Evolutionary conservation across 2,329 filamentous ascomycete species (phyloP).

Genomic region (Curvularia hawaiiensis): DNA sequence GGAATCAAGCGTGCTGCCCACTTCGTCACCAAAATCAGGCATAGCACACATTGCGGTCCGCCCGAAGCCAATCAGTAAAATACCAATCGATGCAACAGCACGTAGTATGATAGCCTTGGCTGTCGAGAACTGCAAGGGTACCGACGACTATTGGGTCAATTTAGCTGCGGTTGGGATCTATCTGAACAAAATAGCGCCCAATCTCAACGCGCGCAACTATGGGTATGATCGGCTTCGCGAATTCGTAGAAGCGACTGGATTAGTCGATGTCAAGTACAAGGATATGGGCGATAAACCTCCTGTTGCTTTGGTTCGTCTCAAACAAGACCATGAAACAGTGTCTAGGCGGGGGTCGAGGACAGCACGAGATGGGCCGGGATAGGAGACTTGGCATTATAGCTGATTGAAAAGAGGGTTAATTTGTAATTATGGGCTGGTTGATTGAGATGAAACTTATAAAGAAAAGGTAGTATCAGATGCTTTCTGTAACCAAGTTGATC

Average conservation of each 20-base stretch:
- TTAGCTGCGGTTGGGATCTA: constrained; percentile 31
- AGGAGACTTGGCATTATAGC: too few species aligned
- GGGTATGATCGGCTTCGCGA: constrained; percentile 20
- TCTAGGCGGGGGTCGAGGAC: background rate
- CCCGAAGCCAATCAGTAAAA: background rate
- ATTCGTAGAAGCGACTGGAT: constrained; percentile 14
- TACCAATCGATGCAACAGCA: background rate
- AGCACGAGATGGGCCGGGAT: background rate
- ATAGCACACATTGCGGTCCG: background rate
- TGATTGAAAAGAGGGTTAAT: too few species aligned
- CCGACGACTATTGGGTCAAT: constrained; percentile 28
- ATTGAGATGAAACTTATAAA: too few species aligned
- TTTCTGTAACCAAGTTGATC: too few species aligned
- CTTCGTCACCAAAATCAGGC: background rate
- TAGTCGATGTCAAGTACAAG: constrained; percentile 17
- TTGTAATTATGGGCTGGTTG: too few species aligned
- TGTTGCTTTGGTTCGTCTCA: background rate
- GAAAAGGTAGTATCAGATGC: too few species aligned
- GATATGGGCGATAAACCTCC: background rate
- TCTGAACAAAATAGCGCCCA: constrained; percentile 28
- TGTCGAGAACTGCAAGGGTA: background rate
- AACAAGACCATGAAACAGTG: background rate
- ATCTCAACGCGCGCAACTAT: constrained; percentile 37
- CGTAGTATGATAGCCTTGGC: background rate
- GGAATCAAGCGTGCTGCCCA: background rate